Evolutionary conservation across 2,329 filamentous ascomycete species (phyloP).

Genomic region (Lojkania enalia): DNA sequence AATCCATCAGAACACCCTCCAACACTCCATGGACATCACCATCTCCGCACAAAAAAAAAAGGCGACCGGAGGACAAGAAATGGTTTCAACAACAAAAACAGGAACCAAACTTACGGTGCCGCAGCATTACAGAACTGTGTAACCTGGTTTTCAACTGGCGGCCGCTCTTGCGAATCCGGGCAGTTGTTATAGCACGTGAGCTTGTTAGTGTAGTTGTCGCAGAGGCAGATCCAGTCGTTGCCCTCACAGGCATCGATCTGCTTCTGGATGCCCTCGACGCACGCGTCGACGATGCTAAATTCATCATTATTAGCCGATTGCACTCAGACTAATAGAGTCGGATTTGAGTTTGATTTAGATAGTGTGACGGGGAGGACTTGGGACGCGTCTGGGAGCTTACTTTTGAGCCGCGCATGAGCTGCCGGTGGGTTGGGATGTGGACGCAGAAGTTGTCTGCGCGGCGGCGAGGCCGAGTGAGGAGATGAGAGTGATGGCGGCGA

Average conservation of each 20-base stretch:
- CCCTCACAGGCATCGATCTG: constrained; percentile 49
- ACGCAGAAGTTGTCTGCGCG: constrained; percentile 42
- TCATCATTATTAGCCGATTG: constrained; percentile 2
- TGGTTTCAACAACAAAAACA: too few species aligned
- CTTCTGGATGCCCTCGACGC: constrained; percentile 46
- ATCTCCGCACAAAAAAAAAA: too few species aligned
- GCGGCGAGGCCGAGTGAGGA: constrained; percentile 44
- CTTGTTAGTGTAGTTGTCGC: constrained; percentile 58
- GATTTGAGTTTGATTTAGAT: too few species aligned
- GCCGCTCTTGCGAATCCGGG: constrained; percentile 51
- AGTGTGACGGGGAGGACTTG: background rate
- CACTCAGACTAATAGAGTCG: too few species aligned
- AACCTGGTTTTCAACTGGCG: constrained; percentile 40
- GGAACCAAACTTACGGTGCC: constrained; percentile 38
- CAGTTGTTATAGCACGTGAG: constrained; percentile 68
- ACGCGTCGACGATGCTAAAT: constrained; percentile 57
- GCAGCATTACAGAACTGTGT: constrained; percentile 49
- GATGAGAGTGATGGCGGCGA: constrained; percentile 31
- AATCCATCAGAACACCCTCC: too few species aligned
- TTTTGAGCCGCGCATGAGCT: constrained; percentile 41
- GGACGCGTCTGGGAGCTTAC: constrained; percentile 35
- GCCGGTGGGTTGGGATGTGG: constrained; percentile 21
- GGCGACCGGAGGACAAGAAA: too few species aligned
- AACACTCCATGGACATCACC: too few species aligned
- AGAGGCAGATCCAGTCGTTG: constrained; percentile 62